Conservation (phyloP, 2,329 filamentous ascomycete species). For the Thermoascus crustaceus region DNA sequence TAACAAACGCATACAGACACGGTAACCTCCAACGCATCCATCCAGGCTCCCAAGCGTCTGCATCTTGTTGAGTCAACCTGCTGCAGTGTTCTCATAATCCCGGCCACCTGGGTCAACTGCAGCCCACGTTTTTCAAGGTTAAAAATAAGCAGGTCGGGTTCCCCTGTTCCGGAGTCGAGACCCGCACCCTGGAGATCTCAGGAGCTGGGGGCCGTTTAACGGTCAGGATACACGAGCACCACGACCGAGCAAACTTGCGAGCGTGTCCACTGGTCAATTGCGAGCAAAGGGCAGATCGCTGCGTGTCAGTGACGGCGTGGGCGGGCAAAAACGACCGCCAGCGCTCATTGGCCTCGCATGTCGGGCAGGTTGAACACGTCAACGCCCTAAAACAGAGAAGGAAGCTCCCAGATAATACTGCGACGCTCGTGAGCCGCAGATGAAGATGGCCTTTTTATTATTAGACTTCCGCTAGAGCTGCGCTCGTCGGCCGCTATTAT, state of each 20-base stretch:
- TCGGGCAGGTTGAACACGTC: constrained; percentile 21
- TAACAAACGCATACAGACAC: background rate
- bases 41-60: no score
- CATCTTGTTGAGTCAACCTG: background rate
- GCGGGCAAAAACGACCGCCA: constrained; percentile 1
- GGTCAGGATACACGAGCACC: no score
- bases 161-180: no score
- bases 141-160: no score
- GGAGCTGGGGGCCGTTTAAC: background rate
- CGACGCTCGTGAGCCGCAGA: background rate
- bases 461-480: no score
- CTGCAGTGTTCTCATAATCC: no score
- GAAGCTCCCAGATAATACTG: background rate
- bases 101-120: no score
- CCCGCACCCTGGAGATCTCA: no score
- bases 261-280: background rate
- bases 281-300: background rate
- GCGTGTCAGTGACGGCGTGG: background rate
- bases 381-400: constrained; percentile 13
- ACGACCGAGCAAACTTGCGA: background rate
- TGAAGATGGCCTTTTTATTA: background rate
- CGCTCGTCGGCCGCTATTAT: no score
- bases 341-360: constrained; percentile 13
- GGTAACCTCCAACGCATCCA: background rate
- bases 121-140: no score